Base-by-base conservation (phyloP, 352 stramenopile species). In the Blastocystis sp. region DNA sequence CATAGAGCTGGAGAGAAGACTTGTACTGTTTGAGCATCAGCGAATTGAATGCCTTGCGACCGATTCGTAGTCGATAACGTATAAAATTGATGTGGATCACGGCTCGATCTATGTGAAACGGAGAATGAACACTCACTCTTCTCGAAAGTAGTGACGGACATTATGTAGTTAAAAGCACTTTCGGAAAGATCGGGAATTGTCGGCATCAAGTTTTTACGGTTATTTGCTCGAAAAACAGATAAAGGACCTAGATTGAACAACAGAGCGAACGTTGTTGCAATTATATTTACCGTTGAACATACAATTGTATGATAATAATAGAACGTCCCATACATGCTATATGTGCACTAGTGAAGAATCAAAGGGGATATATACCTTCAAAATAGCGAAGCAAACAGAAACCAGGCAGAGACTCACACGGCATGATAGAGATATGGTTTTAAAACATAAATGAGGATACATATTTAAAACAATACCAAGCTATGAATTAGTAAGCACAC, bases 71-170 rank as follows among this genome's bases (percentile, higher is more conserved):
- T 30, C 50, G 43, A 41, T 81, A 81, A 30, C 70, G 70, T 45
- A 81, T 81, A 81, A 81, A 81, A 41, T 54, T 62, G 70, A 81
- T 81, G 55, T 81, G 70, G 45, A 81, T 81, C 39, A 81, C 34
- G 20, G 70, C 70, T 20, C 70, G 70, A 65, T 81, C 70, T 81
- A 63, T 6, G 18, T 6, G 16, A 11, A 8, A 64, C 8, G 18
- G n/a, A 3, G 41, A 62, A 11, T 8, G n/a, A n/a, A 34, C 37
- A 9, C n/a, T 6, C 45, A 81, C 70, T 81, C 70, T 81, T 81
- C 26, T 81, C 45, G 50, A 81, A 81, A 7, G 70, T 62, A 50
- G 70, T 81, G 20, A 81, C 43, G 8, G 70, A 81, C 70, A 81
- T 81, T 34, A 81, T 81, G 50, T 81, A 81, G 37, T 81, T 81